Evolutionary conservation across 352 stramenopile genomes (phyloP).

Genomic region (Phytophthora sp.): DNA sequence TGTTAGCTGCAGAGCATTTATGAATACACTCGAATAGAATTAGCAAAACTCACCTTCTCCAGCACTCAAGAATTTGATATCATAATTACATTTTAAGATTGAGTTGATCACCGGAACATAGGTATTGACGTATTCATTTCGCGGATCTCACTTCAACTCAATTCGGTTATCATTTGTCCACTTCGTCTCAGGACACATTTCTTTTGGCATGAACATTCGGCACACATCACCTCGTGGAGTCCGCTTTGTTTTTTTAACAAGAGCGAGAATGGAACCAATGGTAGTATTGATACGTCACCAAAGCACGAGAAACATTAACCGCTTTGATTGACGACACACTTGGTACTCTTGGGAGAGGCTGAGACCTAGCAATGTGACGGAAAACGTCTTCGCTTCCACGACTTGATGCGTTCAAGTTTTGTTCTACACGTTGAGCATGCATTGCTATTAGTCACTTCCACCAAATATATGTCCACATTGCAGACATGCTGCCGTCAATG

Average conservation of each 20-base stretch:
- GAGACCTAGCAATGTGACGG: neutral
- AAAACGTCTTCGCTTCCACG: neutral
- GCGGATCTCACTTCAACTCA: neutral
- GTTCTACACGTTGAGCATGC: neutral
- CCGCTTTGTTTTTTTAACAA: conserved; percentile 9
- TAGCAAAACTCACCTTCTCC: conserved; percentile 3
- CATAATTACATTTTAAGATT: conserved; percentile 12
- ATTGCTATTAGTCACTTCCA: neutral
- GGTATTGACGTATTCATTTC: conserved; percentile 7
- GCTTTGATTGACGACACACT: neutral
- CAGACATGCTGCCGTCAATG: neutral
- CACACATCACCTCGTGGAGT: conserved; percentile 6
- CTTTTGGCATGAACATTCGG: conserved; percentile 18
- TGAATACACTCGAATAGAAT: neutral
- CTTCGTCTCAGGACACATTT: neutral
- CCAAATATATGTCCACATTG: neutral
- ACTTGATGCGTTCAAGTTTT: neutral
- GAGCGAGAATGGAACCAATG: conserved; percentile 12
- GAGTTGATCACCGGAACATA: neutral
- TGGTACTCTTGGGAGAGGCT: neutral
- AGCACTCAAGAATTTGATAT: conserved; percentile 14
- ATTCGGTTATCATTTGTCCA: neutral
- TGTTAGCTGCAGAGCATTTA: no score
- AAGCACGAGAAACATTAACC: neutral
- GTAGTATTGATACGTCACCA: conserved; percentile 6